Base-by-base conservation (phyloP, 306 rosid genomes). In the Potentilla sterilis region DNA sequence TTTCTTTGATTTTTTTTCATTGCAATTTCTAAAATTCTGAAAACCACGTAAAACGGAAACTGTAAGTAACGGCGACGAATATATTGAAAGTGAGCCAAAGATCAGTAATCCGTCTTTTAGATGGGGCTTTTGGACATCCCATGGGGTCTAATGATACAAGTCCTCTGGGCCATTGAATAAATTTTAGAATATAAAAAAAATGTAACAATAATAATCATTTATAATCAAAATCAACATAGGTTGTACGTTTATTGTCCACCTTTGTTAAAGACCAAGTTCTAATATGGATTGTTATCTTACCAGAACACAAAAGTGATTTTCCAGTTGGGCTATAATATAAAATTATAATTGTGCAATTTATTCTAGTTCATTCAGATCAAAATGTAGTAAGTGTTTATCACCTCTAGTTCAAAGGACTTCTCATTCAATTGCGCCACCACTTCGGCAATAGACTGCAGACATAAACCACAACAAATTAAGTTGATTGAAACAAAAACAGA, bases 391-490 rank as follows among this genome's bases (percentile, higher is more conserved):
- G 63, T 82, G 34, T 38, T 38, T 47, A 72, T 90, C 79, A 95
- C 98, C 98, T 95, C 98, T 48, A 92, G 97, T 77, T 95, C 98
- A 67, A 95, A 95, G 71, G 98, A 88, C 85, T 87, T 95, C 89
- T 95, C 97, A 72, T 89, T 92, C 87, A 95, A 81, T 81, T 89
- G 97, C 37, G 76, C 79, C 85, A 88, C 83, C 84, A 95, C 76
- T 80, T 89, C 97, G 64, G 90, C 84, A 84, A 92, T 78, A 81
- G 92, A 84, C 97, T 92, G 87, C 87, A 77, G 81, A 15, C 66
- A 81, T 63, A 83, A 83, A 88, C 78, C 80, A 77, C 85, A 52
- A 75, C 6, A 43, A 67, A 70, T 69, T 72, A 72, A 67, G 54
- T 75, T 85, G 32, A 79, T 77, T 58, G 69, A 19, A 22, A 67